Base-by-base conservation (phyloP, 805 yeast genomes). In the Metschnikowia lochheadii region DNA sequence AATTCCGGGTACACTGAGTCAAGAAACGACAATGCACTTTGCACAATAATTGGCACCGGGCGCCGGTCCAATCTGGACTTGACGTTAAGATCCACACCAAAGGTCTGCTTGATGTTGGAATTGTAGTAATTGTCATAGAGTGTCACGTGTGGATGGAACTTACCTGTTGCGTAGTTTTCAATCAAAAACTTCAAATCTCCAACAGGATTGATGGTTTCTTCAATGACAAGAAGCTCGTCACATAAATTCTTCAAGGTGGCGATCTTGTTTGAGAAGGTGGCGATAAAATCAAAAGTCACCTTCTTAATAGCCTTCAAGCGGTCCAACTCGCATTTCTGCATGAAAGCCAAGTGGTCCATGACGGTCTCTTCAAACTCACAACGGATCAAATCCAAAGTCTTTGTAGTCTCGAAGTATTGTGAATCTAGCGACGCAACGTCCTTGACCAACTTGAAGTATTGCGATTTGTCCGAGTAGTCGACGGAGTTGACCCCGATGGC, bases 271-370 rank as follows among this genome's bases (percentile, higher is more conserved):
- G 88, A 77, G 34, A 87, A 73, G 2, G 85, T 76, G 0, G 89
- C 81, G 20, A 86, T 70, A 57, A 86, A 87, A 63, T 88, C 96
- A 47, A 81, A 74, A 10, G 86, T 78, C 1, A 84, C 91, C 52
- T 86, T 84, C 64, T 88, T 87, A 53, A 89, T 70, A 0, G 94
- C 94, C 55, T 78, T 76, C 52, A 87, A 72, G 55, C 96, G 77
- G 67, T 89, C 95, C 34, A 80, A 65, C 67, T 89, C 96, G 69
- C 94, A 88, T 59, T 83, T 79, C 63, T 88, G 92, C 87, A 89
- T 82, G 63, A 85, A 87, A 20, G 83, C 68, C 46, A 85, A 70
- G 61, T 87, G 91, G 57, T 85, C 91, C 64, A 85, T 78, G 50
- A 85, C 74, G 33, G 78, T 63, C 60, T 86, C 92, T 65, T 89